Percentiles rank a stretch among this genome's conserved stretches.
Evolutionary conservation across 169 alveolate genomes (phyloP).

Genomic region (Eimeria mitis): DNA sequence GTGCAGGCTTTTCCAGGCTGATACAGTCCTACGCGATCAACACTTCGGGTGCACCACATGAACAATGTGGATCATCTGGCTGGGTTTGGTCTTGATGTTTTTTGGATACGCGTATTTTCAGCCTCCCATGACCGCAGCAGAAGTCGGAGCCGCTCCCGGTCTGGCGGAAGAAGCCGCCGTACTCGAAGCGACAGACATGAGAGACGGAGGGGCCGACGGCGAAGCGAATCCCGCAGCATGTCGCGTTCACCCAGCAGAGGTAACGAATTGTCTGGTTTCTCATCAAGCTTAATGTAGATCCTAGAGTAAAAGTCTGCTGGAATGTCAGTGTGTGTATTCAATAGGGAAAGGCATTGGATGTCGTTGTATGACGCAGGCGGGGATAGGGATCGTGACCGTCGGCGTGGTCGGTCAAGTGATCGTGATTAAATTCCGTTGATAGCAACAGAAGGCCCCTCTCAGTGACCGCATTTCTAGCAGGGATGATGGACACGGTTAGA

Average conservation of each 20-base stretch:
- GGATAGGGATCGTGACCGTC: slow-evolving; percentile 66
- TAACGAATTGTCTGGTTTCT: not conserved
- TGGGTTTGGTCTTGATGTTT: not conserved
- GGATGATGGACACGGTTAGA: not conserved
- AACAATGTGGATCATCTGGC: not conserved
- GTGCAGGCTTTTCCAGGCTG: not conserved
- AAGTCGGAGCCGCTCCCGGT: slow-evolving; percentile 73
- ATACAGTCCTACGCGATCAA: not conserved
- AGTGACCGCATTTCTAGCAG: not conserved
- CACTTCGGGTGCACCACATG: not conserved
- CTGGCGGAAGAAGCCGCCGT: slow-evolving; percentile 65
- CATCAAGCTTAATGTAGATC: not conserved
- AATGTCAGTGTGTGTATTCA: not conserved
- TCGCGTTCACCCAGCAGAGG: slow-evolving; percentile 70
- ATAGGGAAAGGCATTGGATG: too few species aligned
- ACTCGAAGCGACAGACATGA: slow-evolving; percentile 69
- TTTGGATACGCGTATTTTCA: slow-evolving; percentile 1
- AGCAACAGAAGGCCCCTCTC: not conserved
- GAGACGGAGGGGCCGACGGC: slow-evolving; percentile 69
- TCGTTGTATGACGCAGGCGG: not conserved
- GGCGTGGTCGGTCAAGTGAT: slow-evolving; percentile 69
- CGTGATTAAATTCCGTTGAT: not conserved
- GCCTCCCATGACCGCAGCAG: slow-evolving; percentile 69
- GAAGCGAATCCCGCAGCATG: slow-evolving; percentile 66
- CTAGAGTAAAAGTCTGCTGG: not conserved